Evolutionary conservation across 805 yeast species (phyloP), one percentile per base, ranked within the genome.

Genomic region (Myxozyma melibiosi): DNA sequence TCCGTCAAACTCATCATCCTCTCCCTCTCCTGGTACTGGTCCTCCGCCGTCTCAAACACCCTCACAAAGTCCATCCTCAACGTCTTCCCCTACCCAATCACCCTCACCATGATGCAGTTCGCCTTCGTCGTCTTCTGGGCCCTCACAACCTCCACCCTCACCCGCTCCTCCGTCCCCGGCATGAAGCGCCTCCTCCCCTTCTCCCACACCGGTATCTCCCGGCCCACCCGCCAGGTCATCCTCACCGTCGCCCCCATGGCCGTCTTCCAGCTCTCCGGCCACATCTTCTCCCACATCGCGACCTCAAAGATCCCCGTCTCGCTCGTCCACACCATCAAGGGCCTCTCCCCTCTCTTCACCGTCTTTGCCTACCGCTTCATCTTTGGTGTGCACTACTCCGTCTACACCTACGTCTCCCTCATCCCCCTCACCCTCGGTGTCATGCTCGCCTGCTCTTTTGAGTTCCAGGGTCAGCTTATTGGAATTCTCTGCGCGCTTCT

Each of bases 221-320:
- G 35, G 22, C 94, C 95, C 24, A 76, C 83, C 1, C 63, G 70
- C 46, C 67, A 77, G 50, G 75, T 85, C 33, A 65, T 88, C 14
- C 67, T 75, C 48, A 85, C 90, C 13, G 89, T 96, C 0, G 80
- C 89, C 22, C 98, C 98, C 18, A 90, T 92, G 96, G 98, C 97
- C 6, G 76, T 84, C 59, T 94, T 92, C 74, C 98, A 92, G 75
- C 88, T 92, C 64, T 76, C 85, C 20, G 99, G 98, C 20, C 98
- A 92, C 71, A 83, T 91, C 61, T 82, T 95, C 13, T 83, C 95
- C 6, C 97, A 91, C 70, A 87, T 88, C 68, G 92, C 98, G n/a
- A 90, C 97, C 1, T 81, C 91, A 1, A 72, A 88, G 59, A 88
- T 94, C 50, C 97, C 97, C 0, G 97, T 94, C n/a, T 88, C 97